Percentiles rank a stretch among this genome's conserved stretches.
These are phyloP conservation scores for Pisolithus tinctorius DNA, from an alignment of 768 basidiomycete genomes.

Conservation along the genomic window DNA sequence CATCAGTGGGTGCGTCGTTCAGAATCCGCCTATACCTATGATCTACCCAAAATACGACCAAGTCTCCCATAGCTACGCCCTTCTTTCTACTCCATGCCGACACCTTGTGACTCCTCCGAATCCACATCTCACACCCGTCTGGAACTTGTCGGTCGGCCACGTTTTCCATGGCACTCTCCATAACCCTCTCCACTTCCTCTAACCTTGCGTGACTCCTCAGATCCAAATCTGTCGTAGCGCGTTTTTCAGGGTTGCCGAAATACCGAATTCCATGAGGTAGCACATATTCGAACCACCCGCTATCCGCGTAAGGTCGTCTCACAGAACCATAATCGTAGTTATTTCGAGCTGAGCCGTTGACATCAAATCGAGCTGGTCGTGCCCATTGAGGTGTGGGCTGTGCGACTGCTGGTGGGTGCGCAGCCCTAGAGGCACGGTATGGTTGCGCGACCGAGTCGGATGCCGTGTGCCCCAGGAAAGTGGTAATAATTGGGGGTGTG, in stretches of 20 bases:
- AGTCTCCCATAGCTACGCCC: slow-evolving; percentile 21
- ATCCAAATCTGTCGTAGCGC: slow-evolving; percentile 66
- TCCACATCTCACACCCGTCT: slow-evolving; percentile 58
- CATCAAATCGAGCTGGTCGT: slow-evolving; percentile 16
- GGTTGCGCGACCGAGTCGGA: slow-evolving; percentile 20
- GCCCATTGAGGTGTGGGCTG: slow-evolving; percentile 26
- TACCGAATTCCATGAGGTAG: slow-evolving; percentile 72
- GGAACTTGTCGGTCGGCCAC: slow-evolving; percentile 15
- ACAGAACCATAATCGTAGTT: slow-evolving; percentile 22
- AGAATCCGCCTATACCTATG: slow-evolving; percentile 52
- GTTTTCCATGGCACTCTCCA: slow-evolving; percentile 19
- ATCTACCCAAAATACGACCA: slow-evolving; percentile 56
- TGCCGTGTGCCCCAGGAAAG: slow-evolving; percentile 10
- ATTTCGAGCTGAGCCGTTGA: slow-evolving; percentile 25
- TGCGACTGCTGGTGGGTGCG: slow-evolving; percentile 11
- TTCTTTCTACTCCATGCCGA: slow-evolving; percentile 24
- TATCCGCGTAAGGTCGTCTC: slow-evolving; percentile 16
- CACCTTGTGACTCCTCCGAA: slow-evolving; percentile 31
- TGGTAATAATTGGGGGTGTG: slow-evolving; percentile 24
- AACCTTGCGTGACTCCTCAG: slow-evolving; percentile 48
- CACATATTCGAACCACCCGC: slow-evolving; percentile 71
- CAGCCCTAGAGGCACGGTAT: slow-evolving; percentile 9
- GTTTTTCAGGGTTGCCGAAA: slow-evolving; percentile 57
- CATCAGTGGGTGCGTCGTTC: slow-evolving; percentile 35
- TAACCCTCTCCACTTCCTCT: slow-evolving; percentile 31